These are phyloP conservation scores for Quercus mongolica DNA, from an alignment of 306 rosid genomes.

Conservation along the genomic window DNA sequence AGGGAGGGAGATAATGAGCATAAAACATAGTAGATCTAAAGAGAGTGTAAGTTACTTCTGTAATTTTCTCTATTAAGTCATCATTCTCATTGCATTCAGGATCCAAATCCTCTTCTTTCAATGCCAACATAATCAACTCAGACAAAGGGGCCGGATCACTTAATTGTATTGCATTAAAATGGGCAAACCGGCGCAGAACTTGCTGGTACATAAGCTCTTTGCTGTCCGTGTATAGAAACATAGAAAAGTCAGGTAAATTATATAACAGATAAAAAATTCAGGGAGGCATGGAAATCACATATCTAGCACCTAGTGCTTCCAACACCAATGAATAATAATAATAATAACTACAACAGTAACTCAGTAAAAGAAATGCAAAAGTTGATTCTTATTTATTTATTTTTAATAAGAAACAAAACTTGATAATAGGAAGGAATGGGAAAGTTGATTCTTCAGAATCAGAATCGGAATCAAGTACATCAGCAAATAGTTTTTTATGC, in stretches of 20 bases:
- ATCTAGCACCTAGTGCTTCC: background rate
- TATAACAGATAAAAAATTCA: background rate
- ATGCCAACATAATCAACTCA: slow-evolving; percentile 77
- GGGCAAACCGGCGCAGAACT: slow-evolving; percentile 76
- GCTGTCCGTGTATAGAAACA: slow-evolving; percentile 44
- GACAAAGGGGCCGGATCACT: slow-evolving; percentile 74
- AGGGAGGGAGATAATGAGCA: background rate
- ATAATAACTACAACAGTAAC: background rate
- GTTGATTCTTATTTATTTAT: background rate
- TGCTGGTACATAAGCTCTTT: slow-evolving; percentile 98
- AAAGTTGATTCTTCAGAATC: background rate
- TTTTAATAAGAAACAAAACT: too few species aligned
- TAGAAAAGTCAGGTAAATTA: slow-evolving; percentile 8
- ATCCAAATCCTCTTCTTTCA: slow-evolving; percentile 72
- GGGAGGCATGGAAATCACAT: background rate
- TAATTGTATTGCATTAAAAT: slow-evolving; percentile 79
- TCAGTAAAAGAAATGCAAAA: background rate
- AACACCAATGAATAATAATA: background rate
- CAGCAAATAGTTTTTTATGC: background rate
- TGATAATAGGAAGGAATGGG: too few species aligned
- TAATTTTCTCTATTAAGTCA: slow-evolving; percentile 61
- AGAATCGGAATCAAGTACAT: background rate
- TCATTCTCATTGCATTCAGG: slow-evolving; percentile 50
- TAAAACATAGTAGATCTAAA: slow-evolving; percentile 12
- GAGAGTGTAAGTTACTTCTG: slow-evolving; percentile 61